phyloP scores from a whole-genome alignment of 139 green algal species.

The Yamagishiella unicocca region DNA sequence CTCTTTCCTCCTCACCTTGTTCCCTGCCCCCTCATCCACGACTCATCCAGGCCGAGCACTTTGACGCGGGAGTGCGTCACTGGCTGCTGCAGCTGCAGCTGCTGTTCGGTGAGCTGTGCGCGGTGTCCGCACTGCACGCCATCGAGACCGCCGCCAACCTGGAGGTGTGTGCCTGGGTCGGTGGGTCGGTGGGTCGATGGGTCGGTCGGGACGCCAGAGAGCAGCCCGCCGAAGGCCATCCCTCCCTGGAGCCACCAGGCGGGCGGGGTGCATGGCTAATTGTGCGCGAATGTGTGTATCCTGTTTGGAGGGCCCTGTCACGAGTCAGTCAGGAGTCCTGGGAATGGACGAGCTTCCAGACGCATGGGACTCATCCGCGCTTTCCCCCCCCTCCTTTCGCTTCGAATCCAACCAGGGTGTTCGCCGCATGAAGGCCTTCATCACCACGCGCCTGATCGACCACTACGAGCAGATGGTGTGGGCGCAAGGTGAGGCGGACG shows the following conservation, averaged over 20 bases:
- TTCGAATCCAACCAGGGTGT: slow-evolving; percentile 22
- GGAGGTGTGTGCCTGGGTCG: too few relatives aligned
- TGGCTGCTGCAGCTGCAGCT: slow-evolving; percentile 60
- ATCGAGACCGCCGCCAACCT: slow-evolving; percentile 60
- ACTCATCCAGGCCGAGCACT: slow-evolving; percentile 53
- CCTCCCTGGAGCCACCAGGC: too few relatives aligned
- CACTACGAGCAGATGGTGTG: slow-evolving; percentile 57
- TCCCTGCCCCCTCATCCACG: neutral
- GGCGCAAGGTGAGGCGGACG: slow-evolving; percentile 42
- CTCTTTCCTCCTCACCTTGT: neutral
- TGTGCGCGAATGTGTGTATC: too few relatives aligned
- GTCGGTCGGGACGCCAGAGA: too few relatives aligned
- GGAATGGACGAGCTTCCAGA: too few relatives aligned
- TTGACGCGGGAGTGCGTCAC: slow-evolving; percentile 59
- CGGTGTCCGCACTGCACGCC: slow-evolving; percentile 44
- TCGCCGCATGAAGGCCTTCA: slow-evolving; percentile 65
- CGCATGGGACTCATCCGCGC: neutral
- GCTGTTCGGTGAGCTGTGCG: slow-evolving; percentile 51
- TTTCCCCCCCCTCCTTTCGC: neutral
- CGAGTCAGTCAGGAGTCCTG: too few relatives aligned
- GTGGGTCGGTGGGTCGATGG: too few relatives aligned
- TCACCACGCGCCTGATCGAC: slow-evolving; percentile 65
- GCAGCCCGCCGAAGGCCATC: too few relatives aligned
- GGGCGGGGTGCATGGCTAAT: too few relatives aligned
- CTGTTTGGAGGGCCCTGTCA: too few relatives aligned